Conservation (phyloP, 2,329 filamentous ascomycete genomes). For the Alternaria triticimaculans region DNA sequence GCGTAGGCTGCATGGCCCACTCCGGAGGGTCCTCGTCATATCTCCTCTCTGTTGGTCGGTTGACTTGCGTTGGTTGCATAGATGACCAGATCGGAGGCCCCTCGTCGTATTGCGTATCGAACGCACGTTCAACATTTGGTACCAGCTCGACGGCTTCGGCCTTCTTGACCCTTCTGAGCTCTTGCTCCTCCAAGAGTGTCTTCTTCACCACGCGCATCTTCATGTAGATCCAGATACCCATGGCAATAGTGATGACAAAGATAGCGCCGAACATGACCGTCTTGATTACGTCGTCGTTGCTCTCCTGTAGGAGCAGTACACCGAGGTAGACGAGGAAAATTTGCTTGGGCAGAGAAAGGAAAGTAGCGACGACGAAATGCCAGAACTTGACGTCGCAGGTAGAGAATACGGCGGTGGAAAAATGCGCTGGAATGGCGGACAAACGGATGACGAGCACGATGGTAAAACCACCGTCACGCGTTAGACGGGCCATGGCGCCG, state of each 20-base stretch:
- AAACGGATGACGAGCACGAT: constrained; percentile 46
- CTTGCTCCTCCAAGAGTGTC: constrained; percentile 43
- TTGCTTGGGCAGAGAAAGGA: constrained; percentile 45
- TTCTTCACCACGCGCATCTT: constrained; percentile 45
- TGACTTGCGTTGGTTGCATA: constrained; percentile 24
- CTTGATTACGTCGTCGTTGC: constrained; percentile 32
- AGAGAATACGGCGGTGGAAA: constrained; percentile 45
- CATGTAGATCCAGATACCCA: constrained; percentile 43
- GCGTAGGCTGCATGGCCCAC: constrained; percentile 23
- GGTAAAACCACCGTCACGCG: constrained; percentile 43
- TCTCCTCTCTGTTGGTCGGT: constrained; percentile 4
- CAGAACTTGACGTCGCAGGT: constrained; percentile 48
- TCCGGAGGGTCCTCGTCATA: constrained; percentile 13
- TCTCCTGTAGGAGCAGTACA: constrained; percentile 39
- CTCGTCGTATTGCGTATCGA: constrained; percentile 26
- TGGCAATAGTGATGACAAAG: constrained; percentile 36
- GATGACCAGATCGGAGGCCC: constrained; percentile 23
- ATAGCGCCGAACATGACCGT: constrained; percentile 41
- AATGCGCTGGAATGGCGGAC: constrained; percentile 44
- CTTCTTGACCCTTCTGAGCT: constrained; percentile 26
- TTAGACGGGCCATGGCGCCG: constrained; percentile 44
- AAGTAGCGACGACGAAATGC: constrained; percentile 43
- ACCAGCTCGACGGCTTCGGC: constrained; percentile 25
- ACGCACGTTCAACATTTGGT: constrained; percentile 25
- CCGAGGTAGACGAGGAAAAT: constrained; percentile 47